Percentiles rank a stretch among this genome's conserved stretches.
phyloP scores from a whole-genome alignment of 306 rosid species.

The Dalbergia oliveri region DNA sequence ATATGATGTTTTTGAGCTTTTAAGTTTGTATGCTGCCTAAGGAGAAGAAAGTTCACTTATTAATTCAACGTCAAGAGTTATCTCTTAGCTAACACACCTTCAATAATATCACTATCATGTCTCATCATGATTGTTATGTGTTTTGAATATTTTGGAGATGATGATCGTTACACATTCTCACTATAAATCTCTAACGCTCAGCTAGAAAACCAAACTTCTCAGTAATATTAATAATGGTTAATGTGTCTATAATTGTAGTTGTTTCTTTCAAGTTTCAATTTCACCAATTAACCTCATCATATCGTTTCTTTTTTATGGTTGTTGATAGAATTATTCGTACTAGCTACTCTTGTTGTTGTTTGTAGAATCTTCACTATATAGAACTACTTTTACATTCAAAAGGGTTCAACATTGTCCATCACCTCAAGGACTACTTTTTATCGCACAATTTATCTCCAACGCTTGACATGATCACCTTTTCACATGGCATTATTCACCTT shows the following conservation, averaged over 20 bases:
- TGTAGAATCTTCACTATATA: constrained; percentile 30
- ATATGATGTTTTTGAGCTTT: constrained; percentile 41
- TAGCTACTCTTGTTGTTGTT: constrained; percentile 16
- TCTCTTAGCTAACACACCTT: constrained; percentile 31
- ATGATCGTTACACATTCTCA: background rate
- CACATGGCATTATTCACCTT: background rate
- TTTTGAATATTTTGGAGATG: background rate
- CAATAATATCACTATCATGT: constrained; percentile 27
- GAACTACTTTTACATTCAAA: constrained; percentile 8
- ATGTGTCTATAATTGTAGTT: background rate
- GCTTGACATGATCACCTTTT: constrained; percentile 14
- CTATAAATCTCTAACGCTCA: background rate
- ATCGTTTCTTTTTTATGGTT: background rate
- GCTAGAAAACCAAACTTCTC: background rate
- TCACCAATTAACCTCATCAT: background rate
- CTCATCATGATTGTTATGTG: constrained; percentile 10
- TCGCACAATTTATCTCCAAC: constrained; percentile 33
- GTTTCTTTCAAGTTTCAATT: background rate
- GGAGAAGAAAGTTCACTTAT: constrained; percentile 7
- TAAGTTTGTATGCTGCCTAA: background rate
- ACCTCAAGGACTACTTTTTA: constrained; percentile 27
- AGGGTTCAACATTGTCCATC: background rate
- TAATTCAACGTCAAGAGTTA: constrained; percentile 22
- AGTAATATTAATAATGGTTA: background rate
- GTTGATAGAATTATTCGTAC: constrained; percentile 44